Evolutionary conservation across 495 filamentous ascomycete species (phyloP), one percentile per base, ranked within the genome.

Genomic region (Jackrogersella minutella): DNA sequence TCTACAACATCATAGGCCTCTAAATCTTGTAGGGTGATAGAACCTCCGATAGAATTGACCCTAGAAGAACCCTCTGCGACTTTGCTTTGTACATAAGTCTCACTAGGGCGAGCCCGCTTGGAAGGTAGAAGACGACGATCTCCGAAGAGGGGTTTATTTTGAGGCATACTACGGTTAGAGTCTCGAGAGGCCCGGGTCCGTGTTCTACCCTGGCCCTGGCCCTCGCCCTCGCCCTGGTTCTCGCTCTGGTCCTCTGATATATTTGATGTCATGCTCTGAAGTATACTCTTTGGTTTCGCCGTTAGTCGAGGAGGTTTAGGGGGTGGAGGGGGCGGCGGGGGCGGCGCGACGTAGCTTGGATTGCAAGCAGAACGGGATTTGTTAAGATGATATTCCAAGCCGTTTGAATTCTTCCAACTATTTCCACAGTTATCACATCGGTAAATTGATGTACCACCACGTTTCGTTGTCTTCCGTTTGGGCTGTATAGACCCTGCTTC

Each of bases 371-470:
- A 75, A 41, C 76, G 73, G 1, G 82, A 81, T 46, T 82, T 82
- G 1, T 74, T 78, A 1, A 77, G 66, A 55, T 86, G 84, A 64
- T 86, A 86, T 36, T 83, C 76, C 24, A 86, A 72, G 0, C 84
- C 84, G 30, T 79, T 73, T 14, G 80, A 74, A 54, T 85, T 85
- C 58, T 84, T 85, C 79, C 80, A 86, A 19, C 67, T 64, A 5
- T 73, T 74, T 10, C 78, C 80, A 50, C 84, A 86, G 14, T 74
- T 80, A 3, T 79, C 74, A 58, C 84, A 86, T 17, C 47, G 40
- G 47, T 57, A 71, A 8, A 36, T 6, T 10, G 16, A 5, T 59
- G 56, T 69, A 10, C 60, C 28, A 36, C 43, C 51, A 26, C 61
- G 58, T 50, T 60, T 55, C 13, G n/a, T 31, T 40, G 17, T 17